These are phyloP conservation scores for Myriosclerotinia curreyana DNA, from an alignment of 2,329 filamentous ascomycete species.

Conservation along the genomic window DNA sequence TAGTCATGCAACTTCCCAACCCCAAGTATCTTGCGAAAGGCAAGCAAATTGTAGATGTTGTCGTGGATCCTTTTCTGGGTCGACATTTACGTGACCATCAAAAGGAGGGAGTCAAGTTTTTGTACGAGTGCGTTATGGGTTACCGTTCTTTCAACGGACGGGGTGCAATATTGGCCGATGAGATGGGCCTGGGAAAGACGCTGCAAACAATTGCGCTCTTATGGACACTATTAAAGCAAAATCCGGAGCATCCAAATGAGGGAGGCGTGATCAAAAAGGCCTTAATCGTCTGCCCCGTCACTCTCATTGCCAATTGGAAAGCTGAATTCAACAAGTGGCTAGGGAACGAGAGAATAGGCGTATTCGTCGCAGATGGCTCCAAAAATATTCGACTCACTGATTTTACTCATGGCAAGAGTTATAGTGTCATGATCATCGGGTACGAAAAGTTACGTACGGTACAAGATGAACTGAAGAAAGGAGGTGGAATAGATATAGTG, in stretches of 20 bases:
- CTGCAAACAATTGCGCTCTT: conserved; percentile 68
- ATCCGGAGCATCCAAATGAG: conserved; percentile 55
- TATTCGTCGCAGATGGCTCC: conserved; percentile 62
- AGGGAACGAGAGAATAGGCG: conserved; percentile 65
- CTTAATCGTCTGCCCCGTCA: conserved; percentile 70
- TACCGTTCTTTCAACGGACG: conserved; percentile 63
- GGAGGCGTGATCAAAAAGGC: conserved; percentile 65
- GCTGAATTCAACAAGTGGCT: conserved; percentile 74
- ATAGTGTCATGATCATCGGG: conserved; percentile 70
- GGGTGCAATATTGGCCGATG: conserved; percentile 69
- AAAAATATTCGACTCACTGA: conserved; percentile 57
- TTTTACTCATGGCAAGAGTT: conserved; percentile 65
- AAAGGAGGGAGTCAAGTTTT: conserved; percentile 64
- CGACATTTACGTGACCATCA: conserved; percentile 66
- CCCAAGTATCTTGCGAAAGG: conserved; percentile 54
- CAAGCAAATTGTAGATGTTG: conserved; percentile 68
- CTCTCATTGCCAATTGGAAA: conserved; percentile 69
- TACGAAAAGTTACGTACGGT: conserved; percentile 68
- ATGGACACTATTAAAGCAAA: conserved; percentile 72
- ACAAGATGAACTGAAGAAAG: conserved; percentile 62
- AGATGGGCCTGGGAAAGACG: conserved; percentile 75
- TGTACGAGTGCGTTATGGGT: conserved; percentile 76
- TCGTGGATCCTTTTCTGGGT: conserved; percentile 63
- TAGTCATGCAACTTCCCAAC: conserved; percentile 59
- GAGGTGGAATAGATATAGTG: conserved; percentile 71